Evolutionary conservation across 805 yeast species (phyloP), one percentile per base, ranked within the genome.

Genomic region (Hanseniaspora lindneri): DNA sequence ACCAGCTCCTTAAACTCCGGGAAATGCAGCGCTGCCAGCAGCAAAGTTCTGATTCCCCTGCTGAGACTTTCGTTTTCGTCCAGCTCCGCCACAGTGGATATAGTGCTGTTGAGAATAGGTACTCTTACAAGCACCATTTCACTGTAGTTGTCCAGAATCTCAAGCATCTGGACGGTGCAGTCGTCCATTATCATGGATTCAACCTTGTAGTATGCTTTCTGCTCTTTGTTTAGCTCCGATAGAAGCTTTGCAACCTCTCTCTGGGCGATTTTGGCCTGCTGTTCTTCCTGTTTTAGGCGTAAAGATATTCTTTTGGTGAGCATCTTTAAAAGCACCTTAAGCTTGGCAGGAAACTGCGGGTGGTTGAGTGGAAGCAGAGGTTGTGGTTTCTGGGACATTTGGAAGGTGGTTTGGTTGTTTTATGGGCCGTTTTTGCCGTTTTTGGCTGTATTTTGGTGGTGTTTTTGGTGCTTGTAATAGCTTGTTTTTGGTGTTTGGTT

Each of bases 101-200:
- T 59, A 40, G 69, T 75, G 20, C 84, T 67, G 14, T 79, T 72
- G 11, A 82, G 73, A n/a, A 49, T 42, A 8, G 46, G 51, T 7
- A 41, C 35, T 50, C 96, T 69, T 0, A 95, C 95, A 41, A 82
- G 70, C 19, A 84, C 61, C 3, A 86, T 66, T 62, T 87, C 95
- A 58, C 95, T 80, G 60, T 84, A 84, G 17, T 87, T 66, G 62
- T 87, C 95, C 41, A 86, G 63, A 40, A 76, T 75, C 61, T 87
- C 95, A 47, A 86, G 66, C 21, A 86, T 66, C 64, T 86, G 95
- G 20, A 83, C 75, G 57, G 79, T 76, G 28, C 83, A 75, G 58
- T 86, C 96, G 55, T 84, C 89, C 30, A 88, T 72, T 28, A 87
- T 83, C 50, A 86, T 75, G 56, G 83, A 82, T 60, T 86, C 96